phyloP scores from a whole-genome alignment of 768 basidiomycete genomes.

The Phylloporus sp. region DNA sequence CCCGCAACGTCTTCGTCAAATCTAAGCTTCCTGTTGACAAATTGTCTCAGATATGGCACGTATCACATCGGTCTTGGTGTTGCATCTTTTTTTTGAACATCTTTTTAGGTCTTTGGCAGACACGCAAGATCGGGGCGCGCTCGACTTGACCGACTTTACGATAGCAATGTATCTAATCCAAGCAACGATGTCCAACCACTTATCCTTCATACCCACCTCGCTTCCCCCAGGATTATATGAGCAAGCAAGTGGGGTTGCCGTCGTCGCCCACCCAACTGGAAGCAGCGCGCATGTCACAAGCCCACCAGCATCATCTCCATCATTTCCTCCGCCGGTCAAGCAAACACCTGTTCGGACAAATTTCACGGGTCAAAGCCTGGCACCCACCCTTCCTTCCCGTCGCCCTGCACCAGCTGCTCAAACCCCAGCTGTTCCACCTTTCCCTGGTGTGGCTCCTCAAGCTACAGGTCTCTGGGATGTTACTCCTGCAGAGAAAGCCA shows the following conservation, averaged over 20 bases:
- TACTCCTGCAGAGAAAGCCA: constrained; percentile 71
- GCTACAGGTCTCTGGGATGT: constrained; percentile 70
- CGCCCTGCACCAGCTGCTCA: constrained; percentile 17
- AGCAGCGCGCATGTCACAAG: constrained; percentile 58
- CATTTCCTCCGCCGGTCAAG: constrained; percentile 44
- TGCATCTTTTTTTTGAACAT: background rate
- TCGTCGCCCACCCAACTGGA: constrained; percentile 55
- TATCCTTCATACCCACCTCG: constrained; percentile 64
- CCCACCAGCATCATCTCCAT: constrained; percentile 41
- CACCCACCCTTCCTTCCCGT: constrained; percentile 23
- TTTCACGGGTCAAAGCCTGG: constrained; percentile 39
- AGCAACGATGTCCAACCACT: constrained; percentile 77
- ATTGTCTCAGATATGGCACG: constrained; percentile 89
- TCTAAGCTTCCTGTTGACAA: constrained; percentile 84
- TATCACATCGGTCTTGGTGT: background rate
- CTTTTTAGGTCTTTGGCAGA: constrained; percentile 83
- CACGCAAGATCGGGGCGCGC: constrained; percentile 82
- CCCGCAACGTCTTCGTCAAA: constrained; percentile 86
- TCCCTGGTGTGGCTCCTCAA: constrained; percentile 26
- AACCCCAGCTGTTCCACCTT: constrained; percentile 24
- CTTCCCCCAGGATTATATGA: constrained; percentile 87
- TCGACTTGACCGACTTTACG: constrained; percentile 89
- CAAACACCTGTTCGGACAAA: constrained; percentile 62
- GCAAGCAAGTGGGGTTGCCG: constrained; percentile 54
- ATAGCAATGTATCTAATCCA: constrained; percentile 97